Base-by-base conservation (phyloP, 129 eudicot genomes). In the Flaveria robusta region DNA sequence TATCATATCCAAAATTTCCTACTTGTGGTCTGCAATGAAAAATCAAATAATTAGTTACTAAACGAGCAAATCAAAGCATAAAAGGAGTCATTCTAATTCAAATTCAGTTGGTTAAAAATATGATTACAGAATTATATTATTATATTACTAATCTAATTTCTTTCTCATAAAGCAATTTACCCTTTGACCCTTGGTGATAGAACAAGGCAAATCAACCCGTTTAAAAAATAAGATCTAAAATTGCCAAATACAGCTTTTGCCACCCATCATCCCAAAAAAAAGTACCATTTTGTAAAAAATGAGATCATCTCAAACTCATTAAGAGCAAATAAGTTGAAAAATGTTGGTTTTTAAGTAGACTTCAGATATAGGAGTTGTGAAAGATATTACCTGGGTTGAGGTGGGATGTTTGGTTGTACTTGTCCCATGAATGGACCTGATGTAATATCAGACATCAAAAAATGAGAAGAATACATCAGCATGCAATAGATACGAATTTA, bases 381-480 rank as follows among this genome's bases (percentile, higher is more conserved):
- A 27, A 64, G 58, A 68, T 54, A 49, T 87, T 83, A 88, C 93
- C 96, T 86, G 46, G 83, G 81, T 74, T 80, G 84, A 54, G 75
- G 39, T 47, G 82, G 89, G 51, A 86, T 56, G 78, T 82, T 86
- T 0, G 70, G 69, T 54, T 86, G 82, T 70, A 58, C 80, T 71
- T 82, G 90, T 56, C 85, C 87, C 86, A 82, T 81, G 83, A 82
- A 88, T 11, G 86, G 26, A 69, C 83, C 96, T 90, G 90, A 50
- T 23, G 76, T 64, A 43, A 29, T 12, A 72, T 50, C 54, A 79
- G 11, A 46, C 27, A 22, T 70, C 39, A 14, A 45, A 56, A 59
- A 20, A 59, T 24, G 19, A 78, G 71, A 64, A 62, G 50, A 63
- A 51, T 37, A 54, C 8, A 34, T 13, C 3, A 7, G 16, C 43